phyloP scores from a whole-genome alignment of 2,329 filamentous ascomycete species.

The Canariomyces notabilis region DNA sequence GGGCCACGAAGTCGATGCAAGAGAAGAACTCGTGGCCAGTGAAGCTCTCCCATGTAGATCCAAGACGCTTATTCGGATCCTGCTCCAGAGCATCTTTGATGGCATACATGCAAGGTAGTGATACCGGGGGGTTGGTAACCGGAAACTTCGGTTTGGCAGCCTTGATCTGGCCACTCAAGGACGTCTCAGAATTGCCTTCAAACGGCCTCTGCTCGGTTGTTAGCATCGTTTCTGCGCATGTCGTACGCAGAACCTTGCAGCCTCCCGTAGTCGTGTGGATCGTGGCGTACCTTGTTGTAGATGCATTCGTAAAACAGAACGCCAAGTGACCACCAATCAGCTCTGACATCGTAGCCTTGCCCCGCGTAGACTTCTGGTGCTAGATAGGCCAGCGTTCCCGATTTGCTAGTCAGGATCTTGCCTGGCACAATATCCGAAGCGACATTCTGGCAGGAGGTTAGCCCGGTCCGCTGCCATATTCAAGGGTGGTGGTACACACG shows the following conservation, averaged over 20 bases:
- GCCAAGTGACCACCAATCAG: constrained; percentile 98
- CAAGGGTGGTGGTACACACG: constrained; percentile 49
- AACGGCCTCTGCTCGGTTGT: constrained; percentile 68
- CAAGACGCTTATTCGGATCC: constrained; percentile 75
- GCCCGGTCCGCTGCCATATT: constrained; percentile 1
- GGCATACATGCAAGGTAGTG: constrained; percentile 80
- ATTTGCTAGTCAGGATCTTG: constrained; percentile 87
- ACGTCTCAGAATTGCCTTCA: constrained; percentile 79
- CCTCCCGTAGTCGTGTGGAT: background rate
- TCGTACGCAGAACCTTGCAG: background rate
- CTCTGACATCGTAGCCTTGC: constrained; percentile 80
- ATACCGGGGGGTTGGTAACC: constrained; percentile 87
- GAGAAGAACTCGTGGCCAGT: constrained; percentile 86
- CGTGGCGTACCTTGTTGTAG: constrained; percentile 77
- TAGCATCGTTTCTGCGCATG: constrained; percentile 24
- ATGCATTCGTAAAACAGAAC: constrained; percentile 99
- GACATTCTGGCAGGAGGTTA: constrained; percentile 66
- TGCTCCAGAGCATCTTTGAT: constrained; percentile 79
- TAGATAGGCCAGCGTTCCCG: constrained; percentile 90
- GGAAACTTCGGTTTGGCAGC: constrained; percentile 81
- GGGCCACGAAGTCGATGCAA: constrained; percentile 72
- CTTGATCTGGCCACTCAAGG: constrained; percentile 73
- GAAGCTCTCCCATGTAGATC: constrained; percentile 81
- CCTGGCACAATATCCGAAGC: constrained; percentile 85
- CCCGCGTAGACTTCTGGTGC: constrained; percentile 93